Conservation (phyloP, 2,329 filamentous ascomycete species). For the Metarhizium anisopliae region DNA sequence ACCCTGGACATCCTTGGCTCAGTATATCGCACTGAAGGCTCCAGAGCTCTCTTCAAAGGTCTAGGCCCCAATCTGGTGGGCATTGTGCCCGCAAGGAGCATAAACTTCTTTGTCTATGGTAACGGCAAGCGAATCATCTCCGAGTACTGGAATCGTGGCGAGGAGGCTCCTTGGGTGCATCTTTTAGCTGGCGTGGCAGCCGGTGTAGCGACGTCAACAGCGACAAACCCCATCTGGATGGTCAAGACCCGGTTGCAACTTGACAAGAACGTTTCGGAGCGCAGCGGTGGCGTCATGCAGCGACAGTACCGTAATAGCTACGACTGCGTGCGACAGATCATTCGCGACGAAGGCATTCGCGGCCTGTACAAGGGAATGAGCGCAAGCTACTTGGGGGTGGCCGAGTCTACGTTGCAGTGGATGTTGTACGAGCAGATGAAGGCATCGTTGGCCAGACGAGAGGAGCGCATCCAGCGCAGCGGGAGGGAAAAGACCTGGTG, state of each 20-base stretch:
- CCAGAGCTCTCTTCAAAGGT: slow-evolving; percentile 85
- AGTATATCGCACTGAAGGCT: slow-evolving; percentile 74
- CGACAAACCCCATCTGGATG: slow-evolving; percentile 94
- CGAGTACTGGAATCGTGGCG: slow-evolving; percentile 60
- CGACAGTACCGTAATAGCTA: slow-evolving; percentile 78
- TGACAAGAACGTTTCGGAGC: slow-evolving; percentile 70
- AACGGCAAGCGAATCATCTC: slow-evolving; percentile 81
- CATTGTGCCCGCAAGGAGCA: slow-evolving; percentile 79
- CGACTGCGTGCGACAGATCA: slow-evolving; percentile 77
- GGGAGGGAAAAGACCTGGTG: slow-evolving; percentile 57
- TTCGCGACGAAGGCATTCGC: slow-evolving; percentile 69
- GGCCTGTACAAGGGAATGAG: slow-evolving; percentile 87
- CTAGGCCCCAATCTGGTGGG: slow-evolving; percentile 84
- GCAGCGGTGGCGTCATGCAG: slow-evolving; percentile 40
- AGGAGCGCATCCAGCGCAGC: slow-evolving; percentile 45
- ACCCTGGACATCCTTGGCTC: slow-evolving; percentile 77
- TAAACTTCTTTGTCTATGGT: slow-evolving; percentile 91
- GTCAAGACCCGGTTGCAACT: slow-evolving; percentile 90
- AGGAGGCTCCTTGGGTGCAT: slow-evolving; percentile 68
- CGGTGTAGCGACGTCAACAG: slow-evolving; percentile 78
- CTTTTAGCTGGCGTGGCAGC: slow-evolving; percentile 67
- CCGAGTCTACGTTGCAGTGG: slow-evolving; percentile 88
- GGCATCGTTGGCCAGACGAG: slow-evolving; percentile 55
- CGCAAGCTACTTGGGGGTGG: slow-evolving; percentile 83
- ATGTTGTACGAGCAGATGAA: slow-evolving; percentile 93